These are phyloP conservation scores for Globisporangium iwayamae DNA, from an alignment of 352 stramenopile species.

Conservation along the genomic window DNA sequence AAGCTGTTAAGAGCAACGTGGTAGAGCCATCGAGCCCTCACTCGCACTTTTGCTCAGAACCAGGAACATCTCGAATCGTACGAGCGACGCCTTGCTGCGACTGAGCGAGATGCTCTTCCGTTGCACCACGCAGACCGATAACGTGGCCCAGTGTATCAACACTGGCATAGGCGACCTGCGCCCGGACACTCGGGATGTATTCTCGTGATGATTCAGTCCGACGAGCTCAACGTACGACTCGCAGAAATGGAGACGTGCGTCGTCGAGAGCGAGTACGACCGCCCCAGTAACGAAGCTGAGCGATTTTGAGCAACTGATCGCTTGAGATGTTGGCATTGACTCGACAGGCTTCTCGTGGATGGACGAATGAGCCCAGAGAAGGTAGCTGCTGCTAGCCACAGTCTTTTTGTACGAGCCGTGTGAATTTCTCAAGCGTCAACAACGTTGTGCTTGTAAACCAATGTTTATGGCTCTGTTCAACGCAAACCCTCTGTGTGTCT, in stretches of 20 bases:
- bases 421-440: no score
- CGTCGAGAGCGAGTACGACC: neutral
- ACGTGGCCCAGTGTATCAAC: neutral
- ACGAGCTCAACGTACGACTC: neutral
- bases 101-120: neutral
- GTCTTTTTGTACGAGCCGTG: no score
- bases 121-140: neutral
- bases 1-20: neutral
- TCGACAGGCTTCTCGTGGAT: no score
- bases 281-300: neutral
- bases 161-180: neutral
- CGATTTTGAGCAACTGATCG: neutral
- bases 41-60: neutral
- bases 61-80: neutral
- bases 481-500: neutral
- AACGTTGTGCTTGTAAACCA: no score
- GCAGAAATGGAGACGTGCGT: neutral
- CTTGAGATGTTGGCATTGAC: neutral
- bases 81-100: neutral
- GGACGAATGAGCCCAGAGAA: no score
- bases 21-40: neutral
- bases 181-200: neutral
- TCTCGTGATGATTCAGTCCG: neutral
- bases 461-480: no score
- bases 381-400: no score